phyloP scores from a whole-genome alignment of 306 rosid genomes.

The Hippophae gyantsensis region DNA sequence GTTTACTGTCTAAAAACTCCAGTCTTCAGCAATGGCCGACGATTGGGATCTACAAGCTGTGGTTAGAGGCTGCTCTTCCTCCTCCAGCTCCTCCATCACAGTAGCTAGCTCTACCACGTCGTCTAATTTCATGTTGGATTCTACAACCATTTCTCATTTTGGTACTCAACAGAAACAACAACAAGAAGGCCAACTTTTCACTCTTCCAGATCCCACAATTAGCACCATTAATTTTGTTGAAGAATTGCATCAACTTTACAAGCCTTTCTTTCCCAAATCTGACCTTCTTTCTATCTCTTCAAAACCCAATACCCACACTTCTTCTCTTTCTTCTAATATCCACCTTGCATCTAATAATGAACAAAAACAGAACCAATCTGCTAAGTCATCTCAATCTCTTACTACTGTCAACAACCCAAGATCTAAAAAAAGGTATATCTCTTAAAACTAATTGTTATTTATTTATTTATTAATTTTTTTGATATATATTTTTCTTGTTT shows the following conservation, averaged over 20 bases:
- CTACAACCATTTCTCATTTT: conserved; percentile 10
- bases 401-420: conserved; percentile 36
- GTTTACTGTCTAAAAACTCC: conserved; percentile 9
- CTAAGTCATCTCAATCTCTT: conserved; percentile 33
- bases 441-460: background rate
- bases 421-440: conserved; percentile 67
- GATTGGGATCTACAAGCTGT: conserved; percentile 98
- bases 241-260: conserved; percentile 82
- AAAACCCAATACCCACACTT: background rate
- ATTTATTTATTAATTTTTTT: conserved; percentile 5
- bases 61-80: conserved; percentile 60
- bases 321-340: conserved; percentile 12
- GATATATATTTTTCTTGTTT: conserved; percentile 1
- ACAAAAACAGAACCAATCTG: conserved; percentile 28
- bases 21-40: conserved; percentile 30
- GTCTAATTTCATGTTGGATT: conserved; percentile 13
- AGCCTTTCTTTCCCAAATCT: conserved; percentile 67
- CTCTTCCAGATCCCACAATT: conserved; percentile 41
- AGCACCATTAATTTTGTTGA: conserved; percentile 29
- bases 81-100: conserved; percentile 6
- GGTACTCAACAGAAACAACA: conserved; percentile 12
- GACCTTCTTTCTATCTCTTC: conserved; percentile 15
- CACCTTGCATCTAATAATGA: conserved; percentile 6
- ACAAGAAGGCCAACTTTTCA: conserved; percentile 14
- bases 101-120: conserved; percentile 2